Evolutionary conservation across 2,329 filamentous ascomycete genomes (phyloP).

Genomic region (Botryosphaeria agaves): DNA sequence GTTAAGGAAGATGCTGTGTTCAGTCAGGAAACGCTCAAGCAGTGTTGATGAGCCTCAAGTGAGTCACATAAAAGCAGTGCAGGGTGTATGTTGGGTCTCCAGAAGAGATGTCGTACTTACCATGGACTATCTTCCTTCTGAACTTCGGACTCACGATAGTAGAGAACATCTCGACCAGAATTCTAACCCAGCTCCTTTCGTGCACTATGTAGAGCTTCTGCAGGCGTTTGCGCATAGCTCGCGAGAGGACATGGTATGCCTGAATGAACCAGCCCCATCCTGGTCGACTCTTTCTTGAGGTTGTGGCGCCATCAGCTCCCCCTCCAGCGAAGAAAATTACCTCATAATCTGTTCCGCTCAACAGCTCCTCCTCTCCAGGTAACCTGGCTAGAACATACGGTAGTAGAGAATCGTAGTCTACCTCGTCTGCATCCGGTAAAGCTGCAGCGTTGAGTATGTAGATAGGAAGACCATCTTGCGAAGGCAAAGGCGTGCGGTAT

Average conservation of each 20-base stretch:
- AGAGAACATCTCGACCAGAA: slow-evolving; percentile 37
- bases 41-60: too few relatives aligned
- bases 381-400: slow-evolving; percentile 37
- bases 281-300: slow-evolving; percentile 28
- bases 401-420: slow-evolving; percentile 36
- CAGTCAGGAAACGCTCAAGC: too few relatives aligned
- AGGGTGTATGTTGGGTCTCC: not conserved
- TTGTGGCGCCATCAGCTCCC: slow-evolving; percentile 24
- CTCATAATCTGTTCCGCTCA: slow-evolving; percentile 36
- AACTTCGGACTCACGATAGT: slow-evolving; percentile 41
- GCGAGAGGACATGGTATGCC: slow-evolving; percentile 36
- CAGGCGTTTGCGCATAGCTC: slow-evolving; percentile 36
- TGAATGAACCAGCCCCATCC: slow-evolving; percentile 40
- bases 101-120: slow-evolving; percentile 13
- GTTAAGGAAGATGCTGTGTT: slow-evolving; percentile 29
- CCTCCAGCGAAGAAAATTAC: slow-evolving; percentile 41
- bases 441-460: slow-evolving; percentile 38
- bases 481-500: slow-evolving; percentile 34
- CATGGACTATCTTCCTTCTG: slow-evolving; percentile 37
- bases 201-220: slow-evolving; percentile 40
- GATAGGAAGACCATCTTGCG: slow-evolving; percentile 29
- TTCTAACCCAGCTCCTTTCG: slow-evolving; percentile 37
- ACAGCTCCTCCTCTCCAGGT: slow-evolving; percentile 36
- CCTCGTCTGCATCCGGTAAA: slow-evolving; percentile 35
- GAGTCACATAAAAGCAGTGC: not conserved